Percentiles rank a stretch among this genome's conserved stretches.
Conservation (phyloP, 805 yeast genomes). For the Blastobotrys muscicola region DNA sequence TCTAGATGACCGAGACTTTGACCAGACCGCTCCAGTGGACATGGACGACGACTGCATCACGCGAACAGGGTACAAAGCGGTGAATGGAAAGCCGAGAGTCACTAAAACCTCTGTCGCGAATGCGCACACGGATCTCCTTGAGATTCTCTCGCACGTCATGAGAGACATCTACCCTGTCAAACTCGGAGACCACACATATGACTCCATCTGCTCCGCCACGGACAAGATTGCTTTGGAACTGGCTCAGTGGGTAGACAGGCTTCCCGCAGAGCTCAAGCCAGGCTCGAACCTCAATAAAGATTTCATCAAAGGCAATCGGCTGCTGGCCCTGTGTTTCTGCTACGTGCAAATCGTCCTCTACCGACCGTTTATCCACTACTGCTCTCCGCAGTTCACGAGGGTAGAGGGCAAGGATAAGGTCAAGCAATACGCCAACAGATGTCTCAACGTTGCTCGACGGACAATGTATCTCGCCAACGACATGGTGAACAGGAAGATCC, state of each 20-base stretch:
- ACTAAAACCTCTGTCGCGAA: background rate
- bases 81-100: background rate
- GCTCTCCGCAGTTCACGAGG: background rate
- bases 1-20: background rate
- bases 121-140: background rate
- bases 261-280: background rate
- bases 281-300: background rate
- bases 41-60: background rate
- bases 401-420: background rate
- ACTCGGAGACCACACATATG: background rate
- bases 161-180: background rate
- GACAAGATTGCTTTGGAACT: background rate
- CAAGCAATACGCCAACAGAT: background rate
- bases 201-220: background rate
- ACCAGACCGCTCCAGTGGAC: background rate
- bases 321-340: background rate
- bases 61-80: background rate
- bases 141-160: constrained; percentile 1
- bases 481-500: background rate
- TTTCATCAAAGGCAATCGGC: background rate
- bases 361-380: constrained; percentile 1
- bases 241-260: background rate
- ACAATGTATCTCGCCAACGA: background rate
- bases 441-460: background rate
- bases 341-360: background rate